A percentile compares a stretch with the other conserved stretches of the same genome.
phyloP scores from a whole-genome alignment of 2,329 filamentous ascomycete species.

The Xenoacremonium recifei region DNA sequence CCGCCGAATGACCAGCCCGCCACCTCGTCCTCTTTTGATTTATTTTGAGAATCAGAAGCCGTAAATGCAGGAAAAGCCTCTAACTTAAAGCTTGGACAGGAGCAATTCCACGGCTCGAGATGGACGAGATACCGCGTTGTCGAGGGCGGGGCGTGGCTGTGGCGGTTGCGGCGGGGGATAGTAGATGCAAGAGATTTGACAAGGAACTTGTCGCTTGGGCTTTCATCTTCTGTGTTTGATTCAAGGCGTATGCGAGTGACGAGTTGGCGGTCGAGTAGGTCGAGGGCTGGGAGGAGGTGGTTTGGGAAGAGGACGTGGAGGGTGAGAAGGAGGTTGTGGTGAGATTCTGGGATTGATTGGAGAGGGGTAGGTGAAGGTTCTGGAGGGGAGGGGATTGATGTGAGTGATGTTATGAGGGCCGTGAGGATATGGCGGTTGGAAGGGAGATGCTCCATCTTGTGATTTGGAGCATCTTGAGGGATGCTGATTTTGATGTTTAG shows the following conservation, averaged over 20 bases:
- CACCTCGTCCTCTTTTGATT: neutral
- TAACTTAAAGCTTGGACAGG: slow-evolving; percentile 81
- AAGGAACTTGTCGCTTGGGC: slow-evolving; percentile 48
- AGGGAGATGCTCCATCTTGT: slow-evolving; percentile 26
- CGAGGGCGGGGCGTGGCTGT: slow-evolving; percentile 7
- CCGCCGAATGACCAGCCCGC: slow-evolving; percentile 50
- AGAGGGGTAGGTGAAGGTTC: slow-evolving; percentile 21
- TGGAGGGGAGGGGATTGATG: slow-evolving; percentile 19
- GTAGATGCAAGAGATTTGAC: slow-evolving; percentile 58
- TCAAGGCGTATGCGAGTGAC: slow-evolving; percentile 53
- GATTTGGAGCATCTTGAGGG: too few relatives aligned
- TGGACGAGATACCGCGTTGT: slow-evolving; percentile 65
- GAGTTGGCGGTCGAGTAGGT: slow-evolving; percentile 77
- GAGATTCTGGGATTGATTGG: slow-evolving; percentile 22
- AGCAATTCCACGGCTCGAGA: slow-evolving; percentile 80
- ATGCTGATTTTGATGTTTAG: too few relatives aligned
- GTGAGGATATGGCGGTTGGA: slow-evolving; percentile 46
- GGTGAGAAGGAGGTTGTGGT: slow-evolving; percentile 64
- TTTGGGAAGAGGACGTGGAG: slow-evolving; percentile 84
- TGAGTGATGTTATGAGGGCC: slow-evolving; percentile 45
- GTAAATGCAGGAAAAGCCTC: slow-evolving; percentile 54
- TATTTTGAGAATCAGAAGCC: neutral
- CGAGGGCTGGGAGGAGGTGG: slow-evolving; percentile 78
- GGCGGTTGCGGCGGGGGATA: slow-evolving; percentile 21
- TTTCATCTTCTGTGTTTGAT: neutral